Conservation (phyloP, 2,329 filamentous ascomycete genomes). For the Fusarium dlaminii region DNA sequence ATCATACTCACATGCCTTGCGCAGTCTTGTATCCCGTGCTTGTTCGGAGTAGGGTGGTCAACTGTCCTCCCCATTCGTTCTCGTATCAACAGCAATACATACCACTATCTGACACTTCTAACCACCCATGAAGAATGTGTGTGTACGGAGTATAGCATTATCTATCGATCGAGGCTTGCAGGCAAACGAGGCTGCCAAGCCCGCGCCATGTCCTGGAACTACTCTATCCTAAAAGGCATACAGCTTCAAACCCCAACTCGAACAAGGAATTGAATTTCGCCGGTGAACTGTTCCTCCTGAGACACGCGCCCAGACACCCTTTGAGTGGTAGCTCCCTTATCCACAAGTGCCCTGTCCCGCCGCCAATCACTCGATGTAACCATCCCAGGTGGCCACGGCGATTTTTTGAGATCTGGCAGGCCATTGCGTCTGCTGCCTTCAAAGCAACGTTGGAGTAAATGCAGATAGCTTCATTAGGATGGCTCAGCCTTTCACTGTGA, state of each 20-base stretch:
- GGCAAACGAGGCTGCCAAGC: conserved; percentile 30
- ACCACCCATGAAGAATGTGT: conserved; percentile 14
- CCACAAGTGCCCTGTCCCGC: conserved; percentile 28
- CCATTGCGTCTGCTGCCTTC: conserved; percentile 37
- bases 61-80: conserved; percentile 26
- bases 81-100: conserved; percentile 3
- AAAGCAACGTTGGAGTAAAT: conserved; percentile 32
- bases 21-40: conserved; percentile 6
- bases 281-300: conserved; percentile 41
- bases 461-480: conserved; percentile 31
- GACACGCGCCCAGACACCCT: conserved; percentile 42
- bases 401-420: conserved; percentile 44
- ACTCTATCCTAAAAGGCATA: conserved; percentile 15
- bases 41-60: conserved; percentile 21
- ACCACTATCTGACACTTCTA: conserved; percentile 2
- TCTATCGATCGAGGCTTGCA: conserved; percentile 33
- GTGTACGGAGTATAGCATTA: conserved; percentile 2
- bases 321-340: conserved; percentile 38
- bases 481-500: conserved; percentile 8
- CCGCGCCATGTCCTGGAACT: conserved; percentile 21
- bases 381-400: conserved; percentile 39
- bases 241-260: conserved; percentile 15
- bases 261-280: conserved; percentile 35
- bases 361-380: conserved; percentile 41
- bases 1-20: conserved; percentile 36